A percentile compares a stretch with the other conserved stretches of the same genome.
phyloP scores from a whole-genome alignment of 2,329 filamentous ascomycete genomes.

The Clarireedia homoeocarpa region DNA sequence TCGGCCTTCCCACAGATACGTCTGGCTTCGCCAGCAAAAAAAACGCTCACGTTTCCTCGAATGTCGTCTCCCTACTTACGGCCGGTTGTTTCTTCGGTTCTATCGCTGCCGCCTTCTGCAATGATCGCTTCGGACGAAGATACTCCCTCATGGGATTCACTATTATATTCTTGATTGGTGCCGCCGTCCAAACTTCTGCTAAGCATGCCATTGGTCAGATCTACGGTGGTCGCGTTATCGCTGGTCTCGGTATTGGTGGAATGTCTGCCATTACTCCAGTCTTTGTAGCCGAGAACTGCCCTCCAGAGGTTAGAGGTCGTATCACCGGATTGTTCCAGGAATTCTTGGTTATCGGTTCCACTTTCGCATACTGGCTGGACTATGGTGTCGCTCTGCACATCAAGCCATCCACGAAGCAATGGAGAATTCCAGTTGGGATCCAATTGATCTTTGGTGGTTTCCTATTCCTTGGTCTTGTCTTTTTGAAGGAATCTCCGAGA shows the following conservation, averaged over 20 bases:
- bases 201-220: slow-evolving; percentile 16
- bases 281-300: slow-evolving; percentile 38
- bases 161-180: slow-evolving; percentile 32
- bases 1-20: slow-evolving; percentile 16
- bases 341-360: slow-evolving; percentile 33
- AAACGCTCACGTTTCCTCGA: slow-evolving; percentile 21
- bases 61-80: slow-evolving; percentile 43
- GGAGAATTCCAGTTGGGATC: slow-evolving; percentile 37
- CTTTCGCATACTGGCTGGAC: slow-evolving; percentile 51
- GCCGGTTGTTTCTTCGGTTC: slow-evolving; percentile 45
- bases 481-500: slow-evolving; percentile 41
- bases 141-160: slow-evolving; percentile 38
- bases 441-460: slow-evolving; percentile 20
- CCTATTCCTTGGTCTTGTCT: slow-evolving; percentile 33
- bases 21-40: slow-evolving; percentile 14
- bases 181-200: slow-evolving; percentile 13
- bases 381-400: slow-evolving; percentile 28
- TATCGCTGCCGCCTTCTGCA: slow-evolving; percentile 41
- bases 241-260: slow-evolving; percentile 36
- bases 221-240: slow-evolving; percentile 19
- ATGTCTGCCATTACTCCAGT: slow-evolving; percentile 40
- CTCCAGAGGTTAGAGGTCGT: slow-evolving; percentile 34
- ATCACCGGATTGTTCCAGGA: slow-evolving; percentile 37
- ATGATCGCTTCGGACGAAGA: slow-evolving; percentile 38
- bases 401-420: slow-evolving; percentile 32